A percentile compares a stretch with the other conserved stretches of the same genome.
These are phyloP conservation scores for Botrytis elliptica DNA, from an alignment of 2,329 filamentous ascomycete species.

Conservation along the genomic window DNA sequence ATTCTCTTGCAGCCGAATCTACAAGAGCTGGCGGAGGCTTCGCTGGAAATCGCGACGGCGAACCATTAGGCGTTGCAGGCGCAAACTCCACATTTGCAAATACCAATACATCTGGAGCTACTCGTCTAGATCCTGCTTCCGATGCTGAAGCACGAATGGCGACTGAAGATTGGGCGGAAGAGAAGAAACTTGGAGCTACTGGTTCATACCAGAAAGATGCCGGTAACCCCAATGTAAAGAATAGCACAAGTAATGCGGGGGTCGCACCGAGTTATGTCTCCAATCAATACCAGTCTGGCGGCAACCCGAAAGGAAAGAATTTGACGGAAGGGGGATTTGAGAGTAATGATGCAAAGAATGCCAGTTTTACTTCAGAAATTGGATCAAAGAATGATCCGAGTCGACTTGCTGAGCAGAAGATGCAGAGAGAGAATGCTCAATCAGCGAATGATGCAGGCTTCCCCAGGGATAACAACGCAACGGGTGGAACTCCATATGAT, in stretches of 20 bases:
- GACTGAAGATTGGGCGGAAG: conserved; percentile 30
- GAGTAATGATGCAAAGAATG: conserved; percentile 34
- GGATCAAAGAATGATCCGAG: conserved; percentile 51
- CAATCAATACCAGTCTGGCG: conserved; percentile 27
- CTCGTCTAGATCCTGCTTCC: conserved; percentile 45
- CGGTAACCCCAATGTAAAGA: conserved; percentile 16
- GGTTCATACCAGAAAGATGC: conserved; percentile 24
- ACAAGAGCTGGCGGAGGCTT: conserved; percentile 59
- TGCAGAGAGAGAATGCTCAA: conserved; percentile 38
- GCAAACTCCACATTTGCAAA: conserved; percentile 55
- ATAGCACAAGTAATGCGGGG: conserved; percentile 25
- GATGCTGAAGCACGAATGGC: conserved; percentile 33
- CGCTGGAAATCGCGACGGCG: conserved; percentile 55
- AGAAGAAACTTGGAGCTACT: conserved; percentile 28
- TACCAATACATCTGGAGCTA: conserved; percentile 54
- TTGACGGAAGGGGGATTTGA: conserved; percentile 37
- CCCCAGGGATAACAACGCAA: conserved; percentile 28
- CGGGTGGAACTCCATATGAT: conserved; percentile 17
- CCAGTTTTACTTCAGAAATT: conserved; percentile 42
- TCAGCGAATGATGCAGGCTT: conserved; percentile 25
- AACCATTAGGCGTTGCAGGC: conserved; percentile 50
- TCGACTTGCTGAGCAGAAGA: conserved; percentile 46
- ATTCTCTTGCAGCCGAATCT: conserved; percentile 77
- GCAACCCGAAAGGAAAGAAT: conserved; percentile 35
- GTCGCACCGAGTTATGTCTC: conserved; percentile 36